These are phyloP conservation scores for Cyclocybe aegerita DNA, from an alignment of 768 basidiomycete species.

Conservation along the genomic window DNA sequence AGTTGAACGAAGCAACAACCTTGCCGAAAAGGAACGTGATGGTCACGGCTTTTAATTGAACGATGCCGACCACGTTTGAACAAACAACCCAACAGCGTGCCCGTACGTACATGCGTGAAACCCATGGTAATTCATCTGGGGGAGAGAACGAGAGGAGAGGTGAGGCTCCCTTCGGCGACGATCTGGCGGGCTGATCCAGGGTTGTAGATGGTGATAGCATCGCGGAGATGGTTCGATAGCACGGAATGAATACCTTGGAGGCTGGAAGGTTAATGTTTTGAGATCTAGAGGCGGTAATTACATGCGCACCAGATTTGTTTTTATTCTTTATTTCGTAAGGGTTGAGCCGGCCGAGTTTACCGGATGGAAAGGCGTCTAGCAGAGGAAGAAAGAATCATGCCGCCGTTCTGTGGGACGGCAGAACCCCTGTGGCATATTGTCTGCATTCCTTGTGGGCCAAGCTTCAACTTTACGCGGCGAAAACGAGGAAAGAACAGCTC, in stretches of 20 bases:
- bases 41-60: slow-evolving; percentile 5
- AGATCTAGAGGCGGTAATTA: too few relatives aligned
- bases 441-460: too few relatives aligned
- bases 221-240: neutral
- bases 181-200: neutral
- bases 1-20: neutral
- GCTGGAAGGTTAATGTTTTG: too few relatives aligned
- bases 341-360: too few relatives aligned
- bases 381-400: too few relatives aligned
- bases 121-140: neutral
- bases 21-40: slow-evolving; percentile 8
- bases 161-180: neutral
- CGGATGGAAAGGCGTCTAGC: too few relatives aligned
- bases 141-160: neutral
- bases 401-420: too few relatives aligned
- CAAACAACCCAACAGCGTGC: neutral
- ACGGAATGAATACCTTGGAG: neutral
- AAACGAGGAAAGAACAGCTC: too few relatives aligned
- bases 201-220: neutral
- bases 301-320: too few relatives aligned
- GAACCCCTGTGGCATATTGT: too few relatives aligned
- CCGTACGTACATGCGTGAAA: slow-evolving; percentile 6
- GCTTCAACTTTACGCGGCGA: too few relatives aligned
- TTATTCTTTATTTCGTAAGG: too few relatives aligned
- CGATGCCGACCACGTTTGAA: neutral